These are phyloP conservation scores for Phytophthora crassamura DNA, from an alignment of 352 stramenopile species.

Conservation along the genomic window DNA sequence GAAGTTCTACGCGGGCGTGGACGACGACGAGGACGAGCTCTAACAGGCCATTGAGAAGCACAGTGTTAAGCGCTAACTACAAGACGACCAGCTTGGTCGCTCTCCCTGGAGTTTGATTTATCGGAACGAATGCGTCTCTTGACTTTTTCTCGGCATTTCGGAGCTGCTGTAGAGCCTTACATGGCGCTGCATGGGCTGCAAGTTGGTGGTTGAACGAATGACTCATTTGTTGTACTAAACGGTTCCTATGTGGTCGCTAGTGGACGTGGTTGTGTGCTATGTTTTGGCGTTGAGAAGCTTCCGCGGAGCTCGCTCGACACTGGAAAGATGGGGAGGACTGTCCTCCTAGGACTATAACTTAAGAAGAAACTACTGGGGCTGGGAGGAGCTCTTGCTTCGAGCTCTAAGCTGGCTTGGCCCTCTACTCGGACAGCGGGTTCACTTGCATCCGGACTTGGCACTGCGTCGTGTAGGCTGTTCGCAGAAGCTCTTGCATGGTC, in stretches of 20 bases:
- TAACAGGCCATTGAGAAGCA: constrained; percentile 21
- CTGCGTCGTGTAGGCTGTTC: constrained; percentile 85
- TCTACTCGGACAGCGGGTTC: constrained; percentile 54
- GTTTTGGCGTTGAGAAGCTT: not conserved
- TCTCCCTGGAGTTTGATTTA: constrained; percentile 32
- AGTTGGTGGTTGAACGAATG: not conserved
- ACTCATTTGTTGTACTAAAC: constrained; percentile 25
- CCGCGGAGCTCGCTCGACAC: not conserved
- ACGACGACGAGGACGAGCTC: constrained; percentile 73
- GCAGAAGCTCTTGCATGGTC: constrained; percentile 87
- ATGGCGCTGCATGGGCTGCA: not conserved
- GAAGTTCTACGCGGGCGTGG: constrained; percentile 83
- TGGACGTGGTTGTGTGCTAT: not conserved
- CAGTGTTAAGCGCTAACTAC: constrained; percentile 12
- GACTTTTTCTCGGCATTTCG: too few relatives aligned
- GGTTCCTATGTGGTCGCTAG: constrained; percentile 18
- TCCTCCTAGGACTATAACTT: constrained; percentile 43
- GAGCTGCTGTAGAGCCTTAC: constrained; percentile 1
- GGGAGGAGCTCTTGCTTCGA: constrained; percentile 34
- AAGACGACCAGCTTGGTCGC: constrained; percentile 20
- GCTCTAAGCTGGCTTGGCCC: not conserved
- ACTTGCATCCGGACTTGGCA: constrained; percentile 85
- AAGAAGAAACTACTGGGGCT: constrained; percentile 20
- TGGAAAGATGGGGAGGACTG: not conserved
- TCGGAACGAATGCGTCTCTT: not conserved